These are phyloP conservation scores for Lachancea meyersii DNA, from an alignment of 805 yeast genomes.

Conservation along the genomic window DNA sequence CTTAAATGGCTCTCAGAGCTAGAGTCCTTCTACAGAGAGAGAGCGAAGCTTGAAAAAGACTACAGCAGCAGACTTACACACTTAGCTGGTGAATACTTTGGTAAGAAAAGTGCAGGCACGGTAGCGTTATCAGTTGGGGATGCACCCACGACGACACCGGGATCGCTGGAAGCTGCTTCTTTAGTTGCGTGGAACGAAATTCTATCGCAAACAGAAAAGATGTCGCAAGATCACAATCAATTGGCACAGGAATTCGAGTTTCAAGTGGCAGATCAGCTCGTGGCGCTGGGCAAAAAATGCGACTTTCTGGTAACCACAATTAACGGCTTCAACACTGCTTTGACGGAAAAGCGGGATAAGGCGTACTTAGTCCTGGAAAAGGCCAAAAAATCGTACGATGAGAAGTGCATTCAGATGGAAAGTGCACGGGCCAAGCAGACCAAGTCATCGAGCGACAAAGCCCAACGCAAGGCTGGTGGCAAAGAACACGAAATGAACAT, in stretches of 20 bases:
- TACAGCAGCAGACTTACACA: constrained; percentile 62
- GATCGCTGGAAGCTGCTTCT: constrained; percentile 83
- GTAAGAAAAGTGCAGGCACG: constrained; percentile 64
- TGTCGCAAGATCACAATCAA: constrained; percentile 58
- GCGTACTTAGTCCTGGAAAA: constrained; percentile 30
- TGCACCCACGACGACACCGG: constrained; percentile 86
- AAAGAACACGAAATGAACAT: constrained; percentile 77
- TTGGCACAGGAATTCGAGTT: constrained; percentile 54
- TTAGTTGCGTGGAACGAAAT: constrained; percentile 88
- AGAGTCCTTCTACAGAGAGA: constrained; percentile 75
- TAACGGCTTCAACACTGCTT: constrained; percentile 51
- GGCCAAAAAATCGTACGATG: constrained; percentile 69
- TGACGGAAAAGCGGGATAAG: constrained; percentile 38
- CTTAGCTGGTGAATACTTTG: constrained; percentile 62
- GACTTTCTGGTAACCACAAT: constrained; percentile 51
- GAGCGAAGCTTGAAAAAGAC: constrained; percentile 78
- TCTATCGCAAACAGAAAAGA: constrained; percentile 72
- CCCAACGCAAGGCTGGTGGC: constrained; percentile 45
- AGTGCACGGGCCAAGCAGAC: constrained; percentile 67
- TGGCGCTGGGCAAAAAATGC: constrained; percentile 46
- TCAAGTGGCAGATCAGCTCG: constrained; percentile 57
- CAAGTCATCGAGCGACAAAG: constrained; percentile 48
- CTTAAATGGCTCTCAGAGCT: constrained; percentile 71
- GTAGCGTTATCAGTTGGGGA: constrained; percentile 82
- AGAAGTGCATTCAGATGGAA: constrained; percentile 75